Evolutionary conservation across 2,329 filamentous ascomycete genomes (phyloP).

Genomic region (Neofusicoccum parvum): DNA sequence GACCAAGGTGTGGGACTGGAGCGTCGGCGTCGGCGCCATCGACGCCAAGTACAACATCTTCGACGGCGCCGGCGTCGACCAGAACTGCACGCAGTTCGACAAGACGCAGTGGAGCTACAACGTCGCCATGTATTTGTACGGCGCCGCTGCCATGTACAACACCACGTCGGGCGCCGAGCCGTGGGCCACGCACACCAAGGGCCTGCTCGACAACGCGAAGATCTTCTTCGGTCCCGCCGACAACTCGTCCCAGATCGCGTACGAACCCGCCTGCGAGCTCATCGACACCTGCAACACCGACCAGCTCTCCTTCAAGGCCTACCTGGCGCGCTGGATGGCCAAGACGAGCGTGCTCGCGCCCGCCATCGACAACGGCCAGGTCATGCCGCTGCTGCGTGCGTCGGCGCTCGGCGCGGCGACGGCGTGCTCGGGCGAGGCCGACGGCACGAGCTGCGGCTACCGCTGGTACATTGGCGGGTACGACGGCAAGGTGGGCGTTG

Average conservation of each 20-base stretch:
- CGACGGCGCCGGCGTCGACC: conserved; percentile 46
- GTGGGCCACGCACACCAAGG: conserved; percentile 60
- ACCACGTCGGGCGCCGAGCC: conserved; percentile 54
- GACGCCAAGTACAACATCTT: conserved; percentile 44
- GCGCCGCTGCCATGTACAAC: conserved; percentile 52
- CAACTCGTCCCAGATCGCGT: conserved; percentile 53
- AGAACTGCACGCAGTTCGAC: conserved; percentile 47
- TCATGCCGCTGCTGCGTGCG: conserved; percentile 56
- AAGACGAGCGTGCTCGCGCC: conserved; percentile 43
- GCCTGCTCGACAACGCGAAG: conserved; percentile 57
- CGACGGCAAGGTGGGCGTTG: conserved; percentile 56
- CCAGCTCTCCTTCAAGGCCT: conserved; percentile 51
- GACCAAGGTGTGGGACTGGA: conserved; percentile 63
- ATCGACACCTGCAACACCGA: conserved; percentile 50
- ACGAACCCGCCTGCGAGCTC: conserved; percentile 51
- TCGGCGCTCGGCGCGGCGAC: conserved; percentile 60
- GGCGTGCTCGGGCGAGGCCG: conserved; percentile 54
- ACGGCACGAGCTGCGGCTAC: conserved; percentile 50
- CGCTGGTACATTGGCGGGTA: conserved; percentile 47
- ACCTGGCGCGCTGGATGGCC: conserved; percentile 47
- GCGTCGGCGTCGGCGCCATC: conserved; percentile 57
- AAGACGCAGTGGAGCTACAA: conserved; percentile 53
- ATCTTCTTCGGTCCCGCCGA: conserved; percentile 60
- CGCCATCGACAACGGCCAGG: conserved; percentile 32
- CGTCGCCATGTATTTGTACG: conserved; percentile 48